Evolutionary conservation across 2,329 filamentous ascomycete species (phyloP).

Genomic region (Xylaria sp.): DNA sequence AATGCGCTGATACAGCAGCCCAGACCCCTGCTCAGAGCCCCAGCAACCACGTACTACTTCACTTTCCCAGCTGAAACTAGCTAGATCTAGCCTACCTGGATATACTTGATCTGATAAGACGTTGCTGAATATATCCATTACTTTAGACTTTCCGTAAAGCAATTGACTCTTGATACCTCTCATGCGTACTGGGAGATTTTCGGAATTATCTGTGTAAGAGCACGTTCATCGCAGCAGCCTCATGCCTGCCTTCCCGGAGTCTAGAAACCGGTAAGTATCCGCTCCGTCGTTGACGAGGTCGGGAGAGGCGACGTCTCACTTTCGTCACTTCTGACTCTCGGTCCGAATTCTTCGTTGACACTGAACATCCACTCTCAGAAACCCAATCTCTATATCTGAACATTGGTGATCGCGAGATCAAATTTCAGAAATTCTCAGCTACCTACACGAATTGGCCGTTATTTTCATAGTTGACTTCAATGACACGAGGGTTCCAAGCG

Average conservation of each 20-base stretch:
- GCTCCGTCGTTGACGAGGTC: not conserved
- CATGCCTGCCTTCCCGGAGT: not conserved
- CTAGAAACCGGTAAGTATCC: not conserved
- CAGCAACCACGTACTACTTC: conserved; percentile 24
- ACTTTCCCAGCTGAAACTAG: conserved; percentile 23
- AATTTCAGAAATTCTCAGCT: not conserved
- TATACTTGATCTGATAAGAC: conserved; percentile 15
- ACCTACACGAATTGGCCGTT: not conserved
- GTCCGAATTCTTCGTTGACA: not conserved
- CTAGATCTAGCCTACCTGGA: not conserved
- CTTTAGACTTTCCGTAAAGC: not conserved
- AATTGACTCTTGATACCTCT: conserved; percentile 5
- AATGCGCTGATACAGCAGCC: not conserved
- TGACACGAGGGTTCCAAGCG: conserved; percentile 15
- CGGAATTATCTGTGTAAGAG: not conserved
- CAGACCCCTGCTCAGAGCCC: conserved; percentile 6
- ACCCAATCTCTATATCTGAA: not conserved
- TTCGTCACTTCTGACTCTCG: not conserved
- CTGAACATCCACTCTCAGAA: not conserved
- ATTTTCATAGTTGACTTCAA: not conserved
- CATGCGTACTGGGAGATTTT: not conserved
- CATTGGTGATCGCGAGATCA: not conserved
- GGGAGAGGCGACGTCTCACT: conserved; percentile 2
- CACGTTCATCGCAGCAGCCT: not conserved
- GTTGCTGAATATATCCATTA: not conserved